Evolutionary conservation across 306 rosid genomes (phyloP), one percentile per base, ranked within the genome.

Genomic region (Ziziphus jujuba): DNA sequence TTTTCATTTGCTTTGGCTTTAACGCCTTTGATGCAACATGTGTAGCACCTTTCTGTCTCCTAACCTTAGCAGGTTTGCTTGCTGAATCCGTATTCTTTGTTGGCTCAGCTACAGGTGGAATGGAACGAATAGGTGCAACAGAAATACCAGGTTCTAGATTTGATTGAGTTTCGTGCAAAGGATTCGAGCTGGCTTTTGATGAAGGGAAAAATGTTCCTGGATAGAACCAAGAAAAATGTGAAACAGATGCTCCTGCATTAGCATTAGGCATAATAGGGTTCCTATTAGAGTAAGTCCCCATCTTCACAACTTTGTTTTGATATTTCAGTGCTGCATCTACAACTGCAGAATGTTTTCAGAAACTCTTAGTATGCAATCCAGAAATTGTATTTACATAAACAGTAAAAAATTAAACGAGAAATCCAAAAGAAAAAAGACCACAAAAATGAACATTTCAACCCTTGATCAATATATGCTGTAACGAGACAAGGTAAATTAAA

Each of bases 161-260:
- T 43, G 19, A 4, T 55, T 67, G 63, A 43, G 38, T 44, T 25
- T 53, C 72, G 38, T 55, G 72, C 24, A 23, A 56, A 67, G 63
- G 51, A 22, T 56, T 56, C 40, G 72, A 56, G 40, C 51, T 44
- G 19, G 63, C 9, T 56, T 44, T 55, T 15, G 72, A 55, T 13
- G 63, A 19, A 36, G 72, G 44, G 55, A 55, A 48, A 53, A 67
- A 67, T 40, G 35, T 55, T 43, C 64, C 63, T 0, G 72, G 72
- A 67, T 67, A 55, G 40, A 67, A 67, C 72, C 72, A 67, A 43
- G 72, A 17, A 17, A 67, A 67, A 67, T 67, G 72, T 38, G 72
- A 53, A 67, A 67, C 51, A n/a, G 64, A 67, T 5, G 52, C 36
- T 31, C 63, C 63, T 56, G 72, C 22, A 0, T 21, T 67, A 40